Percentiles rank a stretch among this genome's conserved stretches.
Evolutionary conservation across 257 asterid species (phyloP).

Genomic region (Solanum habrochaites): DNA sequence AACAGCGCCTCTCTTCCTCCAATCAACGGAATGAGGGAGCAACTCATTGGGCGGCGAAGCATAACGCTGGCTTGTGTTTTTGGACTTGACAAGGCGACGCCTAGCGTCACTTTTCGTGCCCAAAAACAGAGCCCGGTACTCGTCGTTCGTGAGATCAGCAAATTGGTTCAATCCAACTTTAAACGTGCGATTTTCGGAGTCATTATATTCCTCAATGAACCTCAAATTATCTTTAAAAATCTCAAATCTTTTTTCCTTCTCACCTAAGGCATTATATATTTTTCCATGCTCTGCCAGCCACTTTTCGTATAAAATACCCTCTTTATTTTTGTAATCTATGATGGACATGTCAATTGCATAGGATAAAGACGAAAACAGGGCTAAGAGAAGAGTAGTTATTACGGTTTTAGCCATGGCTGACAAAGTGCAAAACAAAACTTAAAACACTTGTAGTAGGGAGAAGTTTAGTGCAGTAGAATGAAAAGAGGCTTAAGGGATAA

Average conservation of each 20-base stretch:
- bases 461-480: not conserved
- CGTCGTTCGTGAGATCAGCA: constrained; percentile 60
- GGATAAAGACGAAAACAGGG: constrained; percentile 20
- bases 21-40: constrained; percentile 59
- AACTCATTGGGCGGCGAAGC: constrained; percentile 21
- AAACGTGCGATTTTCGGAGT: constrained; percentile 37
- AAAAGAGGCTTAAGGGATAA: not conserved
- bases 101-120: constrained; percentile 52
- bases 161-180: constrained; percentile 60
- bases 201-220: constrained; percentile 52
- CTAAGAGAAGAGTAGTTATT: constrained; percentile 16
- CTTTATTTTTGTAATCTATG: constrained; percentile 7
- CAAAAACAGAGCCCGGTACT: constrained; percentile 47
- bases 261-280: constrained; percentile 47
- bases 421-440: not conserved
- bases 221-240: constrained; percentile 60
- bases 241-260: constrained; percentile 42
- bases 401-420: constrained; percentile 37
- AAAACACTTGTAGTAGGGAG: not conserved
- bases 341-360: constrained; percentile 16
- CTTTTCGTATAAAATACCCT: constrained; percentile 27
- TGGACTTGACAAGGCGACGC: constrained; percentile 49
- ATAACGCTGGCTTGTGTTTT: constrained; percentile 30
- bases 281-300: constrained; percentile 65
- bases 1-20: constrained; percentile 67